Evolutionary conservation across 768 basidiomycete species (phyloP), one percentile per base, ranked within the genome.

Genomic region (Lactarius psammicola): DNA sequence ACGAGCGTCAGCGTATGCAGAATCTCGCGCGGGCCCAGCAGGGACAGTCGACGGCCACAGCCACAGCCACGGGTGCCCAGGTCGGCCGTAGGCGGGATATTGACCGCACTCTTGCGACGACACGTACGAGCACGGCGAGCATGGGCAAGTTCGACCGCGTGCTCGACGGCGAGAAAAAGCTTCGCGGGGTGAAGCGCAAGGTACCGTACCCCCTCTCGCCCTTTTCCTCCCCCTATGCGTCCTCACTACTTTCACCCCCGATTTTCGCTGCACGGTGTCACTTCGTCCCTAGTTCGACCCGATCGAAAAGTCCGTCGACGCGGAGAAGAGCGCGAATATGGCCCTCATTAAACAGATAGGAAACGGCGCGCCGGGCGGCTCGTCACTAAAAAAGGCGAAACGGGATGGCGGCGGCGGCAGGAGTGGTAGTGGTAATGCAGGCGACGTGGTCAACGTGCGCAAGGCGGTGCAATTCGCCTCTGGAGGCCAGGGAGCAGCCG

Each of bases 91-190:
- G 94, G 76, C 70, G 74, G 18, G 87, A 92, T 17, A 83, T 98
- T 20, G 90, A 94, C 23, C 81, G 82, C 64, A 88, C 89, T 1
- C 79, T 97, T 30, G 86, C 91, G 8, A 82, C 87, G 13, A 87
- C 90, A 1, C 85, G 91, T 65, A 79, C 81, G 33, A 94, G 94
- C 67, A 99, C 97, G 0, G 97, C 95, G 0, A 95, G 93, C 72
- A 88, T 99, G 88, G 97, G 97, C 69, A 88, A 85, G 71, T 99
- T 97, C 71, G 96, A 98, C 75, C 88, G 85, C 70, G 86, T 82
- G 73, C 82, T 98, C 26, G 90, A 95, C 60, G 95, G 95, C 15
- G 97, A 99, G 77, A 90, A 92, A 75, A 95, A 92, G 76, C 74
- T 87, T 51, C 85, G 85, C 40, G 94, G 95, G 6, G 78, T 95